A percentile compares a stretch with the other conserved stretches of the same genome.
These are phyloP conservation scores for Bryum argenteum DNA, from an alignment of 225 moss, liverwort and hornwort species.

Conservation along the genomic window DNA sequence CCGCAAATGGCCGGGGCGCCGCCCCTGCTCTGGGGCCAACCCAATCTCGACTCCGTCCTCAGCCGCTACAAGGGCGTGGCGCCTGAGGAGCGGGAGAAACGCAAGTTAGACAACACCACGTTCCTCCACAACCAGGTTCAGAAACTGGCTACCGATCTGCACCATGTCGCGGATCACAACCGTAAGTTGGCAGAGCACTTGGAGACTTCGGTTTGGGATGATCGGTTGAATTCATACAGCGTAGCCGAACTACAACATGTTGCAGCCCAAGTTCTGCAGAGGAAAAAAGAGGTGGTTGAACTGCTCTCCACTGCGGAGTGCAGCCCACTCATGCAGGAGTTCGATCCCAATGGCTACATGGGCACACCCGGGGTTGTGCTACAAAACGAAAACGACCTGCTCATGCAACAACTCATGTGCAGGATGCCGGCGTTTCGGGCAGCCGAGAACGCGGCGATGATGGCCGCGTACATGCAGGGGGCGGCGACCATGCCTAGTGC, in stretches of 20 bases:
- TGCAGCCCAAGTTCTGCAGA: conserved; percentile 34
- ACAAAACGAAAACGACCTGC: conserved; percentile 15
- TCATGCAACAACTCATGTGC: conserved; percentile 29
- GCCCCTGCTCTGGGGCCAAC: conserved; percentile 55
- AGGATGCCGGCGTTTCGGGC: conserved; percentile 26
- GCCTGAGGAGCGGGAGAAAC: conserved; percentile 56
- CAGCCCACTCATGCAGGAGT: conserved; percentile 20
- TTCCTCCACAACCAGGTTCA: conserved; percentile 50
- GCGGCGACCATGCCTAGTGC: conserved; percentile 8
- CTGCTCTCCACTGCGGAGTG: conserved; percentile 11
- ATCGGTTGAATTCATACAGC: conserved; percentile 40
- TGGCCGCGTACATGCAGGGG: conserved; percentile 21
- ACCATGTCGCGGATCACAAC: conserved; percentile 42
- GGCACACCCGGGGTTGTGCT: background rate
- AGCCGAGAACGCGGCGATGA: conserved; percentile 8
- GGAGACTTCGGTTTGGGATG: conserved; percentile 47
- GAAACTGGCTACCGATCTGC: conserved; percentile 46
- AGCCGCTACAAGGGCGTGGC: conserved; percentile 51
- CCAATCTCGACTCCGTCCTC: conserved; percentile 49
- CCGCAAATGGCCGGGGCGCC: conserved; percentile 43
- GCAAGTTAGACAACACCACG: conserved; percentile 61
- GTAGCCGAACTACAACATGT: conserved; percentile 37
- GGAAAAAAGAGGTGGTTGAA: conserved; percentile 39
- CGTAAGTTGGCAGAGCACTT: conserved; percentile 43
- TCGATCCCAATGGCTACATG: conserved; percentile 8